Conservation (phyloP, 345 rosid genomes). For the Corymbia maculata region DNA sequence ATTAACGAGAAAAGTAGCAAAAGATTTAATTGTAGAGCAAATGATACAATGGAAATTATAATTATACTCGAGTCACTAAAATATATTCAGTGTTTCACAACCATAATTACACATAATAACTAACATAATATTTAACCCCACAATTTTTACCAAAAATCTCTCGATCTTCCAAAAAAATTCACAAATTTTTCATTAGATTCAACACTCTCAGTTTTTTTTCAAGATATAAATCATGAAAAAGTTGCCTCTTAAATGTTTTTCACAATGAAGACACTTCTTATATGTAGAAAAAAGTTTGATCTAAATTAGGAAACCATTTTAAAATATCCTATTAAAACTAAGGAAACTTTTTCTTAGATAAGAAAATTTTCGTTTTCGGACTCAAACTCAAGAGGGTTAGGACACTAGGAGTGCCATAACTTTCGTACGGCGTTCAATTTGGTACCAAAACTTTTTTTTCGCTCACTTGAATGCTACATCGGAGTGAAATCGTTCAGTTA, state of each 20-base stretch:
- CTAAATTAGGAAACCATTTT: background rate
- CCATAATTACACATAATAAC: background rate
- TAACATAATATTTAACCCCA: background rate
- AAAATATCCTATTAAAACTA: background rate
- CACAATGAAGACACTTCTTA: background rate
- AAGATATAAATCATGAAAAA: background rate
- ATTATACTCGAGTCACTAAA: background rate
- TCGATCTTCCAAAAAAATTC: background rate
- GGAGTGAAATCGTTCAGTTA: too few species aligned
- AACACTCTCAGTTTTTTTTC: background rate
- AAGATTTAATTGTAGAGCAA: background rate
- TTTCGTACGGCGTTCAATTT: too few species aligned
- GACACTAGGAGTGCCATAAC: too few species aligned
- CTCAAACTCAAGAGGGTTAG: background rate
- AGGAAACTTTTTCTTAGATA: background rate
- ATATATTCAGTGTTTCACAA: background rate
- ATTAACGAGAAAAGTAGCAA: rapidly evolving
- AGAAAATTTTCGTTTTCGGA: rapidly evolving
- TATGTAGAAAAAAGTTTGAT: background rate
- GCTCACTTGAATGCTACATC: too few species aligned
- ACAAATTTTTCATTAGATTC: background rate
- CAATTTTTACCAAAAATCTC: background rate
- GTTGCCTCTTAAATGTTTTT: background rate
- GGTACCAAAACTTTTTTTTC: too few species aligned
- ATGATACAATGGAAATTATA: background rate